Conservation (phyloP, 2,329 filamentous ascomycete species). For the Neoarthrinium moseri region DNA sequence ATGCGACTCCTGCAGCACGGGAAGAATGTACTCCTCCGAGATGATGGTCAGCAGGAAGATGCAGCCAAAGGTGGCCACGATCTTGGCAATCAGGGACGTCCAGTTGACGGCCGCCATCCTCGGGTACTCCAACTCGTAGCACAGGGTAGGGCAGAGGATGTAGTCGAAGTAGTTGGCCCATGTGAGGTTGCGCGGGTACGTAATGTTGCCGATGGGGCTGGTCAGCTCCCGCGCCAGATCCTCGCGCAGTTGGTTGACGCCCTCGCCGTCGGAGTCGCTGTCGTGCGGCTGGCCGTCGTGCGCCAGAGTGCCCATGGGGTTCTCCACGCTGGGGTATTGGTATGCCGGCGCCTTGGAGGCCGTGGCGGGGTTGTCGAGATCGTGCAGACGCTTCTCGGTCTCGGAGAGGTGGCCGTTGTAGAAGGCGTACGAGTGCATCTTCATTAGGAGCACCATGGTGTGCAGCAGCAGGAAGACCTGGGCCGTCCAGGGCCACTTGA, state of each 20-base stretch:
- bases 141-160: conserved; percentile 88
- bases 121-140: conserved; percentile 97
- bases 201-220: conserved; percentile 83
- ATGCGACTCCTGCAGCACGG: conserved; percentile 74
- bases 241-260: conserved; percentile 71
- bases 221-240: conserved; percentile 89
- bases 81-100: conserved; percentile 79
- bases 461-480: conserved; percentile 95
- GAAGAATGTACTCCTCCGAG: conserved; percentile 93
- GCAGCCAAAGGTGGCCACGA: conserved; percentile 88
- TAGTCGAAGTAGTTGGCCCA: conserved; percentile 82
- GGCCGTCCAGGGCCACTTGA: conserved; percentile 94
- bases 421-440: conserved; percentile 98
- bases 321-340: conserved; percentile 67
- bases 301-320: conserved; percentile 39
- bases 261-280: conserved; percentile 38
- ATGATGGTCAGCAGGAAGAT: conserved; percentile 92
- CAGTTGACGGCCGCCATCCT: conserved; percentile 74
- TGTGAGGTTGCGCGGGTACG: conserved; percentile 87
- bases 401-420: conserved; percentile 95
- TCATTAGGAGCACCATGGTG: conserved; percentile 91
- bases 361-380: conserved; percentile 74
- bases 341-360: conserved; percentile 70
- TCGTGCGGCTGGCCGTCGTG: conserved; percentile 32
- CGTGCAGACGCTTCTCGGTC: conserved; percentile 75